phyloP scores from a whole-genome alignment of 129 eudicot species.

The Kitagawia praeruptora region DNA sequence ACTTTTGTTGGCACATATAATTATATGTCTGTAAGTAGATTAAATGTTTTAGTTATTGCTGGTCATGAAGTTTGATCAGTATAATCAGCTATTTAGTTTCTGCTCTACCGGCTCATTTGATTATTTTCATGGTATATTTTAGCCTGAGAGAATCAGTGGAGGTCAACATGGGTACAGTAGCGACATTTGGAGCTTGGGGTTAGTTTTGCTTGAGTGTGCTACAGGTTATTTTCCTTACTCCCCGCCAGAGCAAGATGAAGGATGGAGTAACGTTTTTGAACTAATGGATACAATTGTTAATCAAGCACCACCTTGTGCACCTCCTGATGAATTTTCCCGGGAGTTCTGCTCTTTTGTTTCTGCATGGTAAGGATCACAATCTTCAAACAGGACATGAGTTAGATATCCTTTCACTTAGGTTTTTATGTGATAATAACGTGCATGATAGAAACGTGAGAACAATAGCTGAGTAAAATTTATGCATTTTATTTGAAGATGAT shows the following conservation, averaged over 20 bases:
- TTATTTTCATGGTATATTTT: slow-evolving; percentile 12
- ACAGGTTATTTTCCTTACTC: slow-evolving; percentile 80
- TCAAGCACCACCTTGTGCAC: slow-evolving; percentile 72
- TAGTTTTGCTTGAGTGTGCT: slow-evolving; percentile 88
- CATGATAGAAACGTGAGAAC: not conserved
- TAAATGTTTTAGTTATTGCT: not conserved
- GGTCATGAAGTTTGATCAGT: not conserved
- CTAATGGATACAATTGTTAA: slow-evolving; percentile 83
- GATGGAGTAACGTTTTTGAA: slow-evolving; percentile 64
- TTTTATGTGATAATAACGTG: not conserved
- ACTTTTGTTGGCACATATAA: slow-evolving; percentile 88
- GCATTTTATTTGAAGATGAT: not conserved
- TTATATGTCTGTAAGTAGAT: slow-evolving; percentile 89
- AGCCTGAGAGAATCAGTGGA: slow-evolving; percentile 95
- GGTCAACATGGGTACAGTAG: slow-evolving; percentile 57
- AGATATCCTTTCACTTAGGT: not conserved
- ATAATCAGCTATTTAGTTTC: not conserved
- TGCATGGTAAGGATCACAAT: slow-evolving; percentile 55
- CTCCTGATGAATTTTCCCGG: slow-evolving; percentile 67
- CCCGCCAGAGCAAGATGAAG: slow-evolving; percentile 66
- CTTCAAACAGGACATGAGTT: not conserved
- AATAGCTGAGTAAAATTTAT: not conserved
- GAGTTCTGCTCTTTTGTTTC: slow-evolving; percentile 96
- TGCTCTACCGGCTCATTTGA: not conserved
- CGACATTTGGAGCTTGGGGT: slow-evolving; percentile 98